A percentile compares a stretch with the other conserved stretches of the same genome.
phyloP scores from a whole-genome alignment of 2,329 filamentous ascomycete genomes.

The Cercospora brassicicola region DNA sequence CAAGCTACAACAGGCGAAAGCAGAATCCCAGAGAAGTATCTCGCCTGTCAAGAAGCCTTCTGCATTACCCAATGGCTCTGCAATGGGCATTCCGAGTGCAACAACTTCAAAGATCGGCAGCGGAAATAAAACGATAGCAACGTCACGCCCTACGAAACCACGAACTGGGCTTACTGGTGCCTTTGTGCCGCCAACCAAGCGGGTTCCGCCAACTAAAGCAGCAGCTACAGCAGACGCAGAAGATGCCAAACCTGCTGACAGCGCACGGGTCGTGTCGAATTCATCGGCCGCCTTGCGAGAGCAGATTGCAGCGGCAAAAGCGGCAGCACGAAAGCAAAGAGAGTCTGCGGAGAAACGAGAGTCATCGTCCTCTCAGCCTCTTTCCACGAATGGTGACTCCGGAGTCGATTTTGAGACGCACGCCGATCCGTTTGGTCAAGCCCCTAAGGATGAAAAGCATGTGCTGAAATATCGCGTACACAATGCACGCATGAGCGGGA shows the following conservation, averaged over 20 bases:
- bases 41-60: slow-evolving; percentile 24
- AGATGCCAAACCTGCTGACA: slow-evolving; percentile 4
- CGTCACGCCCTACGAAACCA: slow-evolving; percentile 35
- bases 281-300: slow-evolving; percentile 81
- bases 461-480: slow-evolving; percentile 72
- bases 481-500: slow-evolving; percentile 72
- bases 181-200: slow-evolving; percentile 33
- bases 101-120: neutral
- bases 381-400: slow-evolving; percentile 30
- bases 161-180: slow-evolving; percentile 37
- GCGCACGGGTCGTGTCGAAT: slow-evolving; percentile 31
- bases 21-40: slow-evolving; percentile 15
- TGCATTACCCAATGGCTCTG: slow-evolving; percentile 11
- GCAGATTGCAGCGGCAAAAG: slow-evolving; percentile 90
- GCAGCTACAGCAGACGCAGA: neutral
- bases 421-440: slow-evolving; percentile 71
- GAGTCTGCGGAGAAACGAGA: slow-evolving; percentile 36
- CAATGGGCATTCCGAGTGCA: slow-evolving; percentile 7
- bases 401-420: slow-evolving; percentile 60
- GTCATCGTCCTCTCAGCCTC: slow-evolving; percentile 24
- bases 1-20: slow-evolving; percentile 28
- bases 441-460: slow-evolving; percentile 60
- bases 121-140: slow-evolving; percentile 40
- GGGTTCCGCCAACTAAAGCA: slow-evolving; percentile 3
- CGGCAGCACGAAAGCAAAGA: slow-evolving; percentile 55